Conservation (phyloP, 257 asterid genomes). For the Rauvolfia tetraphylla region DNA sequence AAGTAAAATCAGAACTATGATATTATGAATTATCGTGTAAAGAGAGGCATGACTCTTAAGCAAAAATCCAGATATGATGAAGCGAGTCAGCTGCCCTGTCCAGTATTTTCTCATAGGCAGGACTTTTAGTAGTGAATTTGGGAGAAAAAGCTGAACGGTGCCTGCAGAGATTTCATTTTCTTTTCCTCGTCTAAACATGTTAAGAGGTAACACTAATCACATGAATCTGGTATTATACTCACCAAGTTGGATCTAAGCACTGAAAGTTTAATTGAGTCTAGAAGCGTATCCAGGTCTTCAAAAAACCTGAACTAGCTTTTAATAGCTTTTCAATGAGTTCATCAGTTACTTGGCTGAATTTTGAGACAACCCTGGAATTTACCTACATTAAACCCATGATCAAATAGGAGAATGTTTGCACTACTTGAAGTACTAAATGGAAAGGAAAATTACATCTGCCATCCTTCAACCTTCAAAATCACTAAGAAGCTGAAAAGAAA, state of each 20-base stretch:
- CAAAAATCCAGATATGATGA: background rate
- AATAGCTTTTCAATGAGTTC: slow-evolving; percentile 53
- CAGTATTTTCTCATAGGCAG: background rate
- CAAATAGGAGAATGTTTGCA: slow-evolving; percentile 32
- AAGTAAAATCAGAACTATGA: slow-evolving; percentile 12
- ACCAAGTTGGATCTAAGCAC: slow-evolving; percentile 64
- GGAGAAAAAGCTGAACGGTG: background rate
- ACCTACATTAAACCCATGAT: slow-evolving; percentile 59
- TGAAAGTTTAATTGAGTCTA: slow-evolving; percentile 38
- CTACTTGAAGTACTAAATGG: background rate
- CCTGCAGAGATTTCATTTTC: background rate
- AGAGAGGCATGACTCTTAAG: background rate
- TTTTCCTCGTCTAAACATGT: background rate
- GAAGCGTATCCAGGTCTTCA: slow-evolving; percentile 58
- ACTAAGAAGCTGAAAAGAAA: background rate
- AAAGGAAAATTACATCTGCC: background rate
- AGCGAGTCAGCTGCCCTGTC: background rate
- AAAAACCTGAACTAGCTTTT: slow-evolving; percentile 50
- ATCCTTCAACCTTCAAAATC: background rate
- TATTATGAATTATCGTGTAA: background rate
- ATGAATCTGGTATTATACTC: slow-evolving; percentile 46
- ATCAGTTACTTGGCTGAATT: slow-evolving; percentile 56
- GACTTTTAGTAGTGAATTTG: background rate
- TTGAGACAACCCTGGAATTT: slow-evolving; percentile 70
- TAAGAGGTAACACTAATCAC: slow-evolving; percentile 25